A percentile compares a stretch with the other conserved stretches of the same genome.
Evolutionary conservation across 257 asterid species (phyloP).

Genomic region (Plantago ovata): DNA sequence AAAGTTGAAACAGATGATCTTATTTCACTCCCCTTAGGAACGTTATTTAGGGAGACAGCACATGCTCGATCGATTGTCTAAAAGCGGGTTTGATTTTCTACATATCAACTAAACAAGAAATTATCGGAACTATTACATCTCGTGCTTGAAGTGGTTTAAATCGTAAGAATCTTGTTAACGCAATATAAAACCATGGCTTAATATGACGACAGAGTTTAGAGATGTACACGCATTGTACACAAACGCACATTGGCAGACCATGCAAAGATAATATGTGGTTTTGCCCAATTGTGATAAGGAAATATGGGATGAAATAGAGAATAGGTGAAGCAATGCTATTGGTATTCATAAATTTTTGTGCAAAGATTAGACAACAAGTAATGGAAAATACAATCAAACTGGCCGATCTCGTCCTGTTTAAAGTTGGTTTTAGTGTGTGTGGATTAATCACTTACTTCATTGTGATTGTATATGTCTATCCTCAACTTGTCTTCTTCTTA

Average conservation of each 20-base stretch:
- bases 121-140: too few species aligned
- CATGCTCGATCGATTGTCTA: too few species aligned
- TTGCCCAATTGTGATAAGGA: conserved; percentile 24
- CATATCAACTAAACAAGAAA: too few species aligned
- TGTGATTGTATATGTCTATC: conserved; percentile 29
- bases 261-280: conserved; percentile 18
- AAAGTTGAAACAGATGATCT: too few species aligned
- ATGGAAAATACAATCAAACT: conserved; percentile 14
- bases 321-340: conserved; percentile 23
- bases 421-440: conserved; percentile 27
- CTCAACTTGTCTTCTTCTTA: neutral
- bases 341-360: conserved; percentile 24
- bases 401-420: conserved; percentile 22
- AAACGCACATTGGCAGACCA: neutral
- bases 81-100: too few species aligned
- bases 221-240: conserved; percentile 3
- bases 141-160: too few species aligned
- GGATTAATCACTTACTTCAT: conserved; percentile 20
- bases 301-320: conserved; percentile 16
- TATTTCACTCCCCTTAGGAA: too few species aligned
- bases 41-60: too few species aligned
- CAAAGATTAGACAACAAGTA: conserved; percentile 19
- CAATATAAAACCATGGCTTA: neutral
- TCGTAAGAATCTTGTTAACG: neutral
- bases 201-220: neutral